Evolutionary conservation across 768 basidiomycete species (phyloP).

Genomic region (Podaxis carcinomalis): DNA sequence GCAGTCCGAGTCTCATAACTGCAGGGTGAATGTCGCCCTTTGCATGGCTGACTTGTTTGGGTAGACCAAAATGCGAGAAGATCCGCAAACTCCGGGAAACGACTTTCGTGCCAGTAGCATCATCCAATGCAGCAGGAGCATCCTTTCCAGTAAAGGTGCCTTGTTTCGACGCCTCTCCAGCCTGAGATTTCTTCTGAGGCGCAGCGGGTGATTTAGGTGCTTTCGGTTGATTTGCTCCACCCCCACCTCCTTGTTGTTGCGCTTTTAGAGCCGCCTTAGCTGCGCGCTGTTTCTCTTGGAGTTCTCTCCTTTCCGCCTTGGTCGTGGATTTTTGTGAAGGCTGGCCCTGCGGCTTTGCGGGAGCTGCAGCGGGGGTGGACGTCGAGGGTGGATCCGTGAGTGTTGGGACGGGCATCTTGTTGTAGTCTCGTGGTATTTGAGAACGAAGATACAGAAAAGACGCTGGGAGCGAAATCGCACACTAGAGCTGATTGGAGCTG

Average conservation of each 20-base stretch:
- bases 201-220: constrained; percentile 23
- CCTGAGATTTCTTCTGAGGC: constrained; percentile 28
- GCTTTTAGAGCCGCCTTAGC: constrained; percentile 56
- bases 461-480: not conserved
- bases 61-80: constrained; percentile 82
- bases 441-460: not conserved
- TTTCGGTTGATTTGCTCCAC: constrained; percentile 20
- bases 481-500: not conserved
- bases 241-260: constrained; percentile 16
- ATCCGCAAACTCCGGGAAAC: constrained; percentile 70
- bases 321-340: constrained; percentile 70
- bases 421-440: not conserved
- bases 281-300: constrained; percentile 77
- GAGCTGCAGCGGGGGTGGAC: constrained; percentile 12
- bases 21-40: constrained; percentile 92
- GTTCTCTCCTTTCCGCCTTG: constrained; percentile 75
- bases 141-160: constrained; percentile 25
- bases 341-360: constrained; percentile 22
- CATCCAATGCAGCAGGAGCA: constrained; percentile 21
- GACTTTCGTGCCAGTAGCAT: constrained; percentile 31
- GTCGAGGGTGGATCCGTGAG: constrained; percentile 23
- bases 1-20: constrained; percentile 79
- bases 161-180: constrained; percentile 23
- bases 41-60: constrained; percentile 50
- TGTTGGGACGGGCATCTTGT: constrained; percentile 31